Base-by-base conservation (phyloP, 2,329 filamentous ascomycete species). In the Leptosphaerulina australis region DNA sequence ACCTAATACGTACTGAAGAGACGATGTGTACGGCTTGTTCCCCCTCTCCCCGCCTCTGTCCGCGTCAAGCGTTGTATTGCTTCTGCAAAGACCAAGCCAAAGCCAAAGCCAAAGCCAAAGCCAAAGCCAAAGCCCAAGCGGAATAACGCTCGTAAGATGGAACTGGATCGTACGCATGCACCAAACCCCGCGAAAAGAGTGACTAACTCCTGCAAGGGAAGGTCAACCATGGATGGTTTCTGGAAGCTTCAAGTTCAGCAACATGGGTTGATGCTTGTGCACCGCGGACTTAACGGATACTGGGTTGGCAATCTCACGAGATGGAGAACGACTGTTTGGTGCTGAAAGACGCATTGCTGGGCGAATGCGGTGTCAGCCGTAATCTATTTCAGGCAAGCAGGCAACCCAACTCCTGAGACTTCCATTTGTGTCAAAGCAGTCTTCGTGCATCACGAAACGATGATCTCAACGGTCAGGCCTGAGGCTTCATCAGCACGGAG, bases 101-200 rank as follows among this genome's bases (percentile, higher is more conserved):
- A 24, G 59, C 61, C 56, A 55, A 58, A 58, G 56, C 62, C 50
- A 51, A 56, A 58, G 58, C 57, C 35, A 28, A 37, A 24, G 59
- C 61, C n/a, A n/a, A n/a, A 55, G 56, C 62, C 50, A 51, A 56
- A 58, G 58, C 57, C 35, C 35, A 37, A 24, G 59, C 61, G 57
- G 55, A 58, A 58, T 44, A 52, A 52, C 58, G 53, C 56, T 61
- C 36, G 55, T 61, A 59, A 63, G 59, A 61, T 58, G 44, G 30
- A 44, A 50, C 37, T 38, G 35, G 45, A 36, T 40, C 53, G 63
- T 64, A 64, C 59, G 50, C 43, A 51, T 58, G 44, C 59, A 54
- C 60, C 53, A 37, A 64, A 66, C 64, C 68, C 67, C 67, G 64
- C 67, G 69, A 63, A 60, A 60, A 58, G 56, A 47, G 55, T 60